A percentile compares a stretch with the other conserved stretches of the same genome.
Evolutionary conservation across 164 flowering plant species (phyloP).

Genomic region (Brasenia schreberi): DNA sequence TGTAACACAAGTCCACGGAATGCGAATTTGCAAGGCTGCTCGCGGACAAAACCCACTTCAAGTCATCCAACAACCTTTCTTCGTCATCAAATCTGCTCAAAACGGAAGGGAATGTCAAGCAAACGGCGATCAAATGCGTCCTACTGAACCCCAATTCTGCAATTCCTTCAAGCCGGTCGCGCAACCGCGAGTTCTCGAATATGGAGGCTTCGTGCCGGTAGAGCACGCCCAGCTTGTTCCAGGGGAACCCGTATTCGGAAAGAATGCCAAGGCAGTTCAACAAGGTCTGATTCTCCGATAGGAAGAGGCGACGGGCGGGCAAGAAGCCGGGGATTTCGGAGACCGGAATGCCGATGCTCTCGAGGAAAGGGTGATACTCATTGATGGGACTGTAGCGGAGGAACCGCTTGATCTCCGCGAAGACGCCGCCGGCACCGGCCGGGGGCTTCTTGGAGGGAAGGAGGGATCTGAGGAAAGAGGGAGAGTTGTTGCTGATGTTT

Average conservation of each 20-base stretch:
- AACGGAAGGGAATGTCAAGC: conserved; percentile 48
- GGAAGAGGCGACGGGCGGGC: conserved; percentile 31
- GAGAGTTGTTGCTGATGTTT: conserved; percentile 36
- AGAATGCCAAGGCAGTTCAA: conserved; percentile 30
- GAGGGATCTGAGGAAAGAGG: conserved; percentile 21
- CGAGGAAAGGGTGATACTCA: conserved; percentile 55
- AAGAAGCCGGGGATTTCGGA: conserved; percentile 18
- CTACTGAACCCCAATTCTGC: conserved; percentile 32
- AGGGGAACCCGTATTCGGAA: conserved; percentile 45
- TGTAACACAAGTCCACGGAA: conserved; percentile 34
- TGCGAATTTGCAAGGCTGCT: conserved; percentile 22
- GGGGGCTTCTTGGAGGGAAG: conserved; percentile 25
- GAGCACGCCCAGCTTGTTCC: conserved; percentile 48
- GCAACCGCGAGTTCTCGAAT: conserved; percentile 23
- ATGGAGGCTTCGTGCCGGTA: conserved; percentile 31
- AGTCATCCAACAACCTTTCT: conserved; percentile 31
- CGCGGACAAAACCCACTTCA: conserved; percentile 27
- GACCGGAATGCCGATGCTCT: conserved; percentile 46
- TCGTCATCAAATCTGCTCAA: conserved; percentile 19
- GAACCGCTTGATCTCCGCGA: conserved; percentile 19
- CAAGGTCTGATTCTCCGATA: conserved; percentile 22
- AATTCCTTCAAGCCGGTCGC: conserved; percentile 16
- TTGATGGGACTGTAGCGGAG: conserved; percentile 62
- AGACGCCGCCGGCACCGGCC: conserved; percentile 7
- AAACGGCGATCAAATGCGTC: conserved; percentile 30